A percentile compares a stretch with the other conserved stretches of the same genome.
phyloP scores from a whole-genome alignment of 2,329 filamentous ascomycete genomes.

The Colletotrichum sp. region DNA sequence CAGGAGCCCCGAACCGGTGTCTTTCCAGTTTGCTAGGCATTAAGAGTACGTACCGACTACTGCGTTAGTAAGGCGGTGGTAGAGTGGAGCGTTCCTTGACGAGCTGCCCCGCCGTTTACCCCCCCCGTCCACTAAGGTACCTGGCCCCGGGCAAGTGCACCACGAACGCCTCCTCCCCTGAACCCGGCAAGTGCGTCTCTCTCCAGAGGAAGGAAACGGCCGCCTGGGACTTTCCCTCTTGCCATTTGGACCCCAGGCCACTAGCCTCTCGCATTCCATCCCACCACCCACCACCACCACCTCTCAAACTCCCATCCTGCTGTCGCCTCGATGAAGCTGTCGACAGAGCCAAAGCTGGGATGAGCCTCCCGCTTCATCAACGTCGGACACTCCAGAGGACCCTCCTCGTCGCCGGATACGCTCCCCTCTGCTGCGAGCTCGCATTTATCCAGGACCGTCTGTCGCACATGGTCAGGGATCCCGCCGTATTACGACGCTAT shows the following conservation, averaged over 20 bases:
- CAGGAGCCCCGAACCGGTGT: conserved; percentile 4
- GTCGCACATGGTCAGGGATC: conserved; percentile 3
- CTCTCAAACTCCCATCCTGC: background rate
- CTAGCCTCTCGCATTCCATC: background rate
- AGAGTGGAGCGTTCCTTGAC: background rate
- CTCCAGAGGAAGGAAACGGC: conserved; percentile 12
- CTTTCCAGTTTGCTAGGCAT: background rate
- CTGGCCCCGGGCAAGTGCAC: background rate
- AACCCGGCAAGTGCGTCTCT: conserved; percentile 1
- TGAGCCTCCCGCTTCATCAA: background rate
- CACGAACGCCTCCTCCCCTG: background rate
- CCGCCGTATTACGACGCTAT: background rate
- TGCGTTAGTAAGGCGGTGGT: background rate
- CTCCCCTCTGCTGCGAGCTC: background rate
- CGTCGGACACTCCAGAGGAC: background rate
- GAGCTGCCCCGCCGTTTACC: background rate
- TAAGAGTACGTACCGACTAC: background rate
- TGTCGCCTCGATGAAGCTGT: background rate
- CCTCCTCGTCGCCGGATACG: background rate
- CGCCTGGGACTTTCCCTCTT: conserved; percentile 6
- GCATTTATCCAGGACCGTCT: background rate
- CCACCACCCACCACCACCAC: background rate
- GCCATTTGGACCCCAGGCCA: background rate
- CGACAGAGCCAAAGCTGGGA: background rate
- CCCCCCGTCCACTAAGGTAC: background rate